Percentiles rank a stretch among this genome's conserved stretches.
Evolutionary conservation across 306 rosid species (phyloP).

Genomic region (Dalbergia oliveri): DNA sequence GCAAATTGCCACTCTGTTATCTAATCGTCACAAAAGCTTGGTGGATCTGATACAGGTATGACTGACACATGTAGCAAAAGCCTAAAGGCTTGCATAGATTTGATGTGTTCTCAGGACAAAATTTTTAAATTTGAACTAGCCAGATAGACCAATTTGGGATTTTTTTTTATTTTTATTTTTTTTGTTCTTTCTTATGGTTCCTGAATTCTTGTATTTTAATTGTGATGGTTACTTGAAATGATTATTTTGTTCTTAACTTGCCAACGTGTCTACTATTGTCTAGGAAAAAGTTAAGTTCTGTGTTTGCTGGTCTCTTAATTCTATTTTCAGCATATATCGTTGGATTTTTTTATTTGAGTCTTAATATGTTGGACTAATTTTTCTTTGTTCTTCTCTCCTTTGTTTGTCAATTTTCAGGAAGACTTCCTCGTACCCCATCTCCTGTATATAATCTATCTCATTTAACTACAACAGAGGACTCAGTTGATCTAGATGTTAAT

Average conservation of each 20-base stretch:
- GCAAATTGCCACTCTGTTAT: constrained; percentile 42
- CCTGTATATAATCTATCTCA: constrained; percentile 65
- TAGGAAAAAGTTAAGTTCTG: neutral
- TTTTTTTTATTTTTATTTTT: neutral
- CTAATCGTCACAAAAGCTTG: constrained; percentile 62
- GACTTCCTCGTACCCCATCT: constrained; percentile 77
- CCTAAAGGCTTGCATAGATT: neutral
- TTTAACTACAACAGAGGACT: constrained; percentile 58
- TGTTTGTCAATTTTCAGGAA: constrained; percentile 52
- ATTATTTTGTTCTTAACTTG: constrained; percentile 4
- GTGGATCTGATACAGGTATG: constrained; percentile 74
- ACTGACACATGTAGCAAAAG: neutral
- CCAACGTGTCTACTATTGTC: neutral
- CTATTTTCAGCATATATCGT: neutral
- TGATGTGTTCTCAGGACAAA: neutral
- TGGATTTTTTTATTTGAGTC: neutral
- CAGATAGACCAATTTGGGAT: neutral
- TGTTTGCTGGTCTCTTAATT: neutral
- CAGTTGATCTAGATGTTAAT: constrained; percentile 53
- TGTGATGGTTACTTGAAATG: neutral
- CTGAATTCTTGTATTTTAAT: neutral
- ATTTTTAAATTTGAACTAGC: constrained; percentile 7
- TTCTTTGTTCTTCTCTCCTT: neutral
- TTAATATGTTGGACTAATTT: neutral
- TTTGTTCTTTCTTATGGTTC: neutral